phyloP scores from a whole-genome alignment of 176 grass and related monocot genomes.

The Paspalum vaginatum region DNA sequence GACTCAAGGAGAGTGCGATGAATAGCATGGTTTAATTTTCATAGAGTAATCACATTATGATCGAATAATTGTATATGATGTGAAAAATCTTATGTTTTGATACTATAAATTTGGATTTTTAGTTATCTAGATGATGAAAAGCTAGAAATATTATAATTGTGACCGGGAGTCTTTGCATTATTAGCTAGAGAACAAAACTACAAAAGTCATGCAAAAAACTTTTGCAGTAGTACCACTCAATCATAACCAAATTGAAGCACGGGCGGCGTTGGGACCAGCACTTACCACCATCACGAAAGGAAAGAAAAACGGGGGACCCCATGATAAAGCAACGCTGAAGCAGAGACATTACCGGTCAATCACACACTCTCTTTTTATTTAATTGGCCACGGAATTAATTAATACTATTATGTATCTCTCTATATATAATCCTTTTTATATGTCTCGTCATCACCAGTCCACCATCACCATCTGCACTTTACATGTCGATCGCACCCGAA shows the following conservation, averaged over 20 bases:
- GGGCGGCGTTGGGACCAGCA: constrained; percentile 32
- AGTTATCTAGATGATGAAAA: too few relatives aligned
- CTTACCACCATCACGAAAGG: constrained; percentile 11
- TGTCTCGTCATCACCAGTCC: constrained; percentile 9
- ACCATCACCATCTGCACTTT: constrained; percentile 15
- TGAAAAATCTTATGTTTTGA: too few relatives aligned
- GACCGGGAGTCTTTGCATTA: neutral
- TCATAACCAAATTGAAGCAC: constrained; percentile 38
- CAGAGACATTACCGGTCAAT: constrained; percentile 6
- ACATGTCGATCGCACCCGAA: constrained; percentile 5
- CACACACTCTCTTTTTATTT: constrained; percentile 30
- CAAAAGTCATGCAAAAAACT: neutral
- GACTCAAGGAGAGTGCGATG: too few relatives aligned
- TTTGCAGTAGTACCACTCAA: constrained; percentile 8
- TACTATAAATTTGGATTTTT: too few relatives aligned
- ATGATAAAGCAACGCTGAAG: constrained; percentile 4
- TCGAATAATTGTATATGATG: too few relatives aligned
- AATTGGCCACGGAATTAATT: constrained; percentile 37
- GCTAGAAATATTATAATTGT: neutral
- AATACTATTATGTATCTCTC: neutral
- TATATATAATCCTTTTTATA: neutral
- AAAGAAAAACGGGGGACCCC: constrained; percentile 12
- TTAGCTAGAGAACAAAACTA: constrained; percentile 9
- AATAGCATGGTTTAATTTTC: too few relatives aligned
- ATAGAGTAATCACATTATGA: too few relatives aligned